Evolutionary conservation across 345 rosid species (phyloP).

Genomic region (Rhodomyrtus tomentosa): DNA sequence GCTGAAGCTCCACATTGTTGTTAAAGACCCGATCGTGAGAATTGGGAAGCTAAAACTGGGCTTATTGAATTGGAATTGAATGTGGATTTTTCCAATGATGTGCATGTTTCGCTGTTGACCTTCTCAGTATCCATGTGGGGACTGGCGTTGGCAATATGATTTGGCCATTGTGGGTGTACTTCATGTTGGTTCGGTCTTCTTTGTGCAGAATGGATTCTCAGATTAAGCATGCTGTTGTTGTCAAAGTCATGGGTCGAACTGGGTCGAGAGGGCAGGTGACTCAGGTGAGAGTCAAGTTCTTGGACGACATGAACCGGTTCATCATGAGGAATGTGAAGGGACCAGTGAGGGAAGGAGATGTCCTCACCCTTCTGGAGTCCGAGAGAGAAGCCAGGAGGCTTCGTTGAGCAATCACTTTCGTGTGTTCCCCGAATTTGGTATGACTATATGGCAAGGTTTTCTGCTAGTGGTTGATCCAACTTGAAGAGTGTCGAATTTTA

Average conservation of each 20-base stretch:
- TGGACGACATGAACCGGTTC: conserved; percentile 43
- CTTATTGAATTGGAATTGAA: neutral
- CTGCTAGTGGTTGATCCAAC: neutral
- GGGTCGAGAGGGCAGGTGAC: conserved; percentile 89
- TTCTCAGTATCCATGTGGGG: neutral
- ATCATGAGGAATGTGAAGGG: conserved; percentile 87
- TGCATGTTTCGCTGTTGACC: neutral
- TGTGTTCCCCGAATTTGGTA: neutral
- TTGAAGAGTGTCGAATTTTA: neutral
- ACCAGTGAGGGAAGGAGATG: conserved; percentile 72
- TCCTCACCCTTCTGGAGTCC: conserved; percentile 63
- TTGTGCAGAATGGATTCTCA: conserved; percentile 53
- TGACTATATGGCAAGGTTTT: neutral
- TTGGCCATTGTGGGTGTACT: neutral
- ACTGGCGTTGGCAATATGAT: neutral
- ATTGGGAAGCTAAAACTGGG: neutral
- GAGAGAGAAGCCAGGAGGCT: conserved; percentile 83
- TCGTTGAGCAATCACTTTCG: conserved; percentile 17
- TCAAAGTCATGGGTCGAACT: conserved; percentile 78
- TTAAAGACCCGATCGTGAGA: neutral
- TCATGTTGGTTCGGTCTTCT: neutral
- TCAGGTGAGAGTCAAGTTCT: conserved; percentile 75
- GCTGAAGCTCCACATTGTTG: neutral
- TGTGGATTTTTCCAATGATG: neutral
- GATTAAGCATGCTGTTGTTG: conserved; percentile 69